Evolutionary conservation across 2,329 filamentous ascomycete species (phyloP), one percentile per base, ranked within the genome.

Genomic region (Penicillium digitatum): DNA sequence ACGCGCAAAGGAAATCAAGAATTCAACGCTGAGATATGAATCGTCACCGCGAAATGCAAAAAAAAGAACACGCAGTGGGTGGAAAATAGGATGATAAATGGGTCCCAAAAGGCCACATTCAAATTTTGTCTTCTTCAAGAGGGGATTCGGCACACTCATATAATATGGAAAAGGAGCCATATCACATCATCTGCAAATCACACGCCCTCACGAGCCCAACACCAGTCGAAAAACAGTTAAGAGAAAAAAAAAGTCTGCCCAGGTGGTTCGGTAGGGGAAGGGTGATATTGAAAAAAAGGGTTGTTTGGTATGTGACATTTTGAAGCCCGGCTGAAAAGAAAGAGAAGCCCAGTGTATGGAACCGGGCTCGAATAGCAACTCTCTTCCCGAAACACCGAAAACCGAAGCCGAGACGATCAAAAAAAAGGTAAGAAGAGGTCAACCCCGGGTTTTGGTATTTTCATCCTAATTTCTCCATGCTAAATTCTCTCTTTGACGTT

Each of bases 21-120:
- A 56, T 50, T 34, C 54, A 52, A 53, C 61, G 57, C 61, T 63
- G 56, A 57, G 52, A 55, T 54, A 56, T 47, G 46, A 53, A 54
- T 63, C 57, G 59, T 57, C 55, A 60, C 52, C 59, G 55, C 53
- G 43, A 50, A 56, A 50, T 51, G 53, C 31, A 62, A 63, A 66
- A 61, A 65, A 65, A 62, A 61, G 61, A 60, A 59, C 58, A 58
- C 48, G 51, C 59, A 65, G 64, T 56, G 57, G 57, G 29, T 57
- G 57, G 40, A 37, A 53, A 55, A 42, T 58, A 55, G 55, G 57
- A 62, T 43, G 50, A 64, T 63, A 66, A 66, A 56, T 45, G 40
- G 22, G 35, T 37, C 45, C 42, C 51, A 55, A 56, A 70, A 68
- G 64, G 68, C 66, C 69, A 72, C 71, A 70, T 69, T 66, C 64